Evolutionary conservation across 1,139 yeast species (phyloP), one percentile per base, ranked within the genome.

Genomic region (Scheffersomyces cryptocercus): DNA sequence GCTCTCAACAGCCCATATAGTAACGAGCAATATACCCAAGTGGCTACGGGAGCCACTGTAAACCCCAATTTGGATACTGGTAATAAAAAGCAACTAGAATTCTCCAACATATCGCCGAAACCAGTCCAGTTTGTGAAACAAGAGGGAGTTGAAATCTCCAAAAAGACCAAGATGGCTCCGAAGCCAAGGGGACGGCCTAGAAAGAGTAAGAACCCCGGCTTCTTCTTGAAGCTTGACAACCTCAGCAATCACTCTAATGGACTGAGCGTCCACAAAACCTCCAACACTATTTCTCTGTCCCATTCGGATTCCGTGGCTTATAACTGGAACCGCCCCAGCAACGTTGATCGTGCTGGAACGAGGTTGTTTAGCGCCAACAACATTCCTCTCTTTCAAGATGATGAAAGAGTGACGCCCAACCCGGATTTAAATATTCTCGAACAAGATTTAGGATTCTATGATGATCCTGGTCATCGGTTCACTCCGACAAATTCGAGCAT

Each of bases 381-480:
- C 12, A 31, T 47, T 3, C 37, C 46, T 5, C 35, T 32, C 10
- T 39, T 33, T 28, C 29, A 35, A 9, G 50, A 47, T 8, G 29
- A 29, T 10, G 46, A 41, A 5, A 47, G 43, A 13, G 49, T 44
- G 4, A 16, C 16, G 11, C 16, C 28, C 12, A 33, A 37, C 16
- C 29, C 41, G 1, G 50, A 53, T 29, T 45, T 54, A 41, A 50
- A 47, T 28, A 49, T 55, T 16, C 42, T 52, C 34, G 64, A 61
- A 28, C 55, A 63, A 1, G 67, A 61, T 39, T 39, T 51, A 24
- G 59, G 52, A n/a, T 29, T 46, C 16, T 48, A 42, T 15, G 52
- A 50, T 12, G 49, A 46, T 10, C 40, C 43, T 14, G 50, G 48
- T n/a, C 48, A 41, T 16, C 46, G 46, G 15, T 46, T 43, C 36